Evolutionary conservation across 352 stramenopile species (phyloP), one percentile per base, ranked within the genome.

Genomic region (Phytophthora nicotianae): DNA sequence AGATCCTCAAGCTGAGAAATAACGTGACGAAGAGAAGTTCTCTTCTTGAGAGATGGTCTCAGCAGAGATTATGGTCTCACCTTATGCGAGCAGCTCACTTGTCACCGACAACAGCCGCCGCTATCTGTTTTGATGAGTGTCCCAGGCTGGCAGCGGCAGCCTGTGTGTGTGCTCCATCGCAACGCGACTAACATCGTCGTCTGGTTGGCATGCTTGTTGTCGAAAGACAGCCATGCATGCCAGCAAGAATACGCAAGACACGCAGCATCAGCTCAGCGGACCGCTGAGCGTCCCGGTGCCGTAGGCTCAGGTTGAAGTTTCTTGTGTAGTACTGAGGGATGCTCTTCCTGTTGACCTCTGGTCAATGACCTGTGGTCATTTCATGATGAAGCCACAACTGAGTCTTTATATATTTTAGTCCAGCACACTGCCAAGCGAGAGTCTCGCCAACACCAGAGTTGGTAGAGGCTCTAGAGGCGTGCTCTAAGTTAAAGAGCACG

Each of bases 241-340:
- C n/a, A n/a, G n/a, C n/a, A n/a, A n/a, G n/a, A n/a, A n/a, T n/a
- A 38, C 10, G 33, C 10, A 41, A 41, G 16, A 17, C 16, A 41
- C 33, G 16, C 16, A 17, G 16, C 16, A 17, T 41, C 33, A 41
- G 33, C 33, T 16, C 10, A 5, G 33, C 11, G 24, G 24, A 29
- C 19, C 33, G 24, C 24, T 7, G n/a, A 43, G 37, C 3, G 3
- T 46, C 40, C 40, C 40, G 10, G 17, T 45, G 38, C 17, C 38
- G 32, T 16, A 3, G 13, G 17, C 40, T 46, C 6, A 55, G 32
- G 48, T 55, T 55, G 49, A 43, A 55, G 49, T 55, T 55, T 33
- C 46, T 37, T 13, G 21, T 23, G 49, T 55, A 46, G 49, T 4
- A 50, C 43, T 6, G 32, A 20, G 37, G 19, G 20, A 55, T 55